Evolutionary conservation across 371 early-diverging fungal genomes (phyloP).

Genomic region (Polyrhizophydium stewartii): DNA sequence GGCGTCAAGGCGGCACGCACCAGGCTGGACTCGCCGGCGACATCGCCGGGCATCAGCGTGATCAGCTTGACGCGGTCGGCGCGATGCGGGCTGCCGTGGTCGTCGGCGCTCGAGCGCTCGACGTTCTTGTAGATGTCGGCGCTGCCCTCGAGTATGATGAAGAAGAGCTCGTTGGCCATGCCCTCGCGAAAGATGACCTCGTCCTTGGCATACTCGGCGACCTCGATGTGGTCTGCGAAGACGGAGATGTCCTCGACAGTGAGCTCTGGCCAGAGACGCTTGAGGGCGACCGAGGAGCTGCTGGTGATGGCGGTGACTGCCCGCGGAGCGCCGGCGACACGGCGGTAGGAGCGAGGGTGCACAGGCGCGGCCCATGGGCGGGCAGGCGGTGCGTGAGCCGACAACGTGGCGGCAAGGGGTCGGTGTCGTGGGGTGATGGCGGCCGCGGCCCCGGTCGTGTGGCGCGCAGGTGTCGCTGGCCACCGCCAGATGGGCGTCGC

Average conservation of each 20-base stretch:
- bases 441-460: too few relatives aligned
- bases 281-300: conserved; percentile 8
- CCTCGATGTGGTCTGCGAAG: conserved; percentile 13
- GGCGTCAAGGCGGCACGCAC: background rate
- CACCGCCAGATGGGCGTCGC: too few relatives aligned
- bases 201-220: conserved; percentile 4
- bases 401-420: too few relatives aligned
- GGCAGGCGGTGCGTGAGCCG: too few relatives aligned
- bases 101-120: background rate
- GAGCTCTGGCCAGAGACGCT: conserved; percentile 20
- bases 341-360: too few relatives aligned
- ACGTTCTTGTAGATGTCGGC: conserved; percentile 14
- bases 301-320: background rate
- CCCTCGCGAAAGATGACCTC: conserved; percentile 13
- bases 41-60: conserved; percentile 17
- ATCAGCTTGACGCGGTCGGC: conserved; percentile 19
- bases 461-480: too few relatives aligned
- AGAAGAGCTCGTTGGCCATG: conserved; percentile 6
- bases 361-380: too few relatives aligned
- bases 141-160: conserved; percentile 9
- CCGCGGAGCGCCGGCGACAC: too few relatives aligned
- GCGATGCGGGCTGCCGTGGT: background rate
- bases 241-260: conserved; percentile 10
- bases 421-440: too few relatives aligned
- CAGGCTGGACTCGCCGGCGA: conserved; percentile 11